Conservation (phyloP, 2,329 filamentous ascomycete species). For the Penicillium sp. region DNA sequence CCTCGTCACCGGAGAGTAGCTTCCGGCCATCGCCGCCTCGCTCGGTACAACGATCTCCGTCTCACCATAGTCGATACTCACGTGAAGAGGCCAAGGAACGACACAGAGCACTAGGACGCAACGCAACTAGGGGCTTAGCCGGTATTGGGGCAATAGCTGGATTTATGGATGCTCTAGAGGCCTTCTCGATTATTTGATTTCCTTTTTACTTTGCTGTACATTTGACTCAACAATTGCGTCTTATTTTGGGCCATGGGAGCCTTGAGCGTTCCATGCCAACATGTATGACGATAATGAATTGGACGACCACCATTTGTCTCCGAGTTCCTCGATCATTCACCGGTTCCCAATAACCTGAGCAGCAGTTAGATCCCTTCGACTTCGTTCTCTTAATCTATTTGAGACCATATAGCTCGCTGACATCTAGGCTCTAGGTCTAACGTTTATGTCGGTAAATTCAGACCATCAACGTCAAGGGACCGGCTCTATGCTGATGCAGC, state of each 20-base stretch:
- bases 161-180: conserved; percentile 40
- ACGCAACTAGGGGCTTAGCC: conserved; percentile 34
- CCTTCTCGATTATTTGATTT: conserved; percentile 22
- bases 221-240: not conserved
- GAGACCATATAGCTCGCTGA: too few species aligned
- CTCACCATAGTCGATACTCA: conserved; percentile 11
- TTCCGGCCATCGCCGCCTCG: conserved; percentile 14
- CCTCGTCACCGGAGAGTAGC: conserved; percentile 17
- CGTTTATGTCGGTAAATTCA: too few species aligned
- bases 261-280: not conserved
- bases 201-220: not conserved
- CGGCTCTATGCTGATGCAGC: too few species aligned
- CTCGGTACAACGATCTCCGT: conserved; percentile 17
- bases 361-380: too few species aligned
- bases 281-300: not conserved
- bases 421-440: too few species aligned
- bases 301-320: not conserved
- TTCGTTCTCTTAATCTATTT: too few species aligned
- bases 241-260: not conserved
- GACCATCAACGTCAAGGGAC: too few species aligned
- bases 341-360: not conserved
- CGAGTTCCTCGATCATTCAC: not conserved
- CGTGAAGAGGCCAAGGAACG: conserved; percentile 22
- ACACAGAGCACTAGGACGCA: conserved; percentile 30
- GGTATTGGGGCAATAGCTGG: conserved; percentile 38